phyloP scores from a whole-genome alignment of 2,329 filamentous ascomycete species.

The Fusarium paranaense region DNA sequence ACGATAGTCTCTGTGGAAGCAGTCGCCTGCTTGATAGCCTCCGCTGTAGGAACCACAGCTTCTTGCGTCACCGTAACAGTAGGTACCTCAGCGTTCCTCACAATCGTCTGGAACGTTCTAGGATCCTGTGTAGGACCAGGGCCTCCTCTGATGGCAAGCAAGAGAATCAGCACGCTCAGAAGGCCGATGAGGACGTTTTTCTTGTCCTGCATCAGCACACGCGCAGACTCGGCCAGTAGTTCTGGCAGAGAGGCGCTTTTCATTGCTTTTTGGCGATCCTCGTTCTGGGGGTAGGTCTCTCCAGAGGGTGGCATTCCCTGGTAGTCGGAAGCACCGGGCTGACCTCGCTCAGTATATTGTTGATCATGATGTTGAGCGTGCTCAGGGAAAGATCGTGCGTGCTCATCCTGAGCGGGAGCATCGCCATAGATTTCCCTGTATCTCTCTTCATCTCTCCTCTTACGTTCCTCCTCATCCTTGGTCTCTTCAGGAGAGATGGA shows the following conservation, averaged over 20 bases:
- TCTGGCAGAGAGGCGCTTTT: conserved; percentile 64
- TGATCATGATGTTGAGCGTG: conserved; percentile 19
- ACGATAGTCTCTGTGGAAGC: conserved; percentile 19
- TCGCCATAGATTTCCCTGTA: conserved; percentile 63
- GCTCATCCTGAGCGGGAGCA: conserved; percentile 12
- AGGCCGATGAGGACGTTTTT: conserved; percentile 70
- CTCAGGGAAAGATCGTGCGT: conserved; percentile 14
- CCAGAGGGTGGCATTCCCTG: conserved; percentile 22
- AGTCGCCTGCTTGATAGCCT: conserved; percentile 8
- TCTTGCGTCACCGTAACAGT: conserved; percentile 43
- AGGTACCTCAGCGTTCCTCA: conserved; percentile 39
- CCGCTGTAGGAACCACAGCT: conserved; percentile 12
- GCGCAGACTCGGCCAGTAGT: conserved; percentile 64
- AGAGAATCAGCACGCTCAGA: conserved; percentile 64
- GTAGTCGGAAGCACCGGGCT: conserved; percentile 24
- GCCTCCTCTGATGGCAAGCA: conserved; percentile 58
- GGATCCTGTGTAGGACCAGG: conserved; percentile 35
- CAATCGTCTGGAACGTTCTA: conserved; percentile 45
- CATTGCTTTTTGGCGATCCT: conserved; percentile 46
- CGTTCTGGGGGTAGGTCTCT: conserved; percentile 46
- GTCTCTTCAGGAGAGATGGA: conserved; percentile 21
- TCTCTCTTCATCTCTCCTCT: conserved; percentile 61
- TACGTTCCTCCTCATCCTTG: conserved; percentile 46
- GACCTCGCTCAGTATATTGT: conserved; percentile 49
- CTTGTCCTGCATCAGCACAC: conserved; percentile 66